These are phyloP conservation scores for Neofusicoccum sp. DNA, from an alignment of 2,329 filamentous ascomycete genomes.

Conservation along the genomic window DNA sequence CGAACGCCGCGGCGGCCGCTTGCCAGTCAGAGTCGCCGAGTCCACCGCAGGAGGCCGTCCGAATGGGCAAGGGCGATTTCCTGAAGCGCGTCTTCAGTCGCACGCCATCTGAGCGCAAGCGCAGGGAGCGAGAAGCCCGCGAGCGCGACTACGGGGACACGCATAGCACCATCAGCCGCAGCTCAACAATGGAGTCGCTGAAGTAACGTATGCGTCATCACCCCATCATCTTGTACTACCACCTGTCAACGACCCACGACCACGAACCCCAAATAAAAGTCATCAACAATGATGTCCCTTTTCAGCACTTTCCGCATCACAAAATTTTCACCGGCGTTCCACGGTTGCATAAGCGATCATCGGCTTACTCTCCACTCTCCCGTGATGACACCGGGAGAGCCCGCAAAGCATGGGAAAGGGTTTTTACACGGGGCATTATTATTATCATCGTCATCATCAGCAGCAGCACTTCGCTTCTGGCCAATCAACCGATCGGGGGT, in stretches of 20 bases:
- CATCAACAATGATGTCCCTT: not conserved
- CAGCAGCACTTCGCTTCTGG: not conserved
- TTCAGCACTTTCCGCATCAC: slow-evolving; percentile 1
- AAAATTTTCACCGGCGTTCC: slow-evolving; percentile 1
- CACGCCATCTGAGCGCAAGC: slow-evolving; percentile 46
- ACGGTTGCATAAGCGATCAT: slow-evolving; percentile 16
- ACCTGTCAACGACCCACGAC: slow-evolving; percentile 18
- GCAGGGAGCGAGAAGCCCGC: slow-evolving; percentile 37
- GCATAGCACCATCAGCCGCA: slow-evolving; percentile 36
- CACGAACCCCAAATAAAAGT: slow-evolving; percentile 13
- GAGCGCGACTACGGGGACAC: slow-evolving; percentile 30
- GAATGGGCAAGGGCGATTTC: slow-evolving; percentile 36
- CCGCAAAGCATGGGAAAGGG: slow-evolving; percentile 14
- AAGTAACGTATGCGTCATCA: slow-evolving; percentile 10
- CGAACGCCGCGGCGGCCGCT: slow-evolving; percentile 24
- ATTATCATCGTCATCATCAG: not conserved
- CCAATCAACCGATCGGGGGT: not conserved
- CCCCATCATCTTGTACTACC: slow-evolving; percentile 4
- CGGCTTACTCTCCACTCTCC: slow-evolving; percentile 15
- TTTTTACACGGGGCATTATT: slow-evolving; percentile 3
- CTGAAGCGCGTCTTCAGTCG: slow-evolving; percentile 48
- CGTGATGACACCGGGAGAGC: slow-evolving; percentile 14
- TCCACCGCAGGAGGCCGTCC: slow-evolving; percentile 32
- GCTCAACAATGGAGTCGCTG: slow-evolving; percentile 35
- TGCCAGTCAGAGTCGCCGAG: slow-evolving; percentile 32